Conservation (phyloP, 179 eudicot genomes). For the Dionaea muscipula region DNA sequence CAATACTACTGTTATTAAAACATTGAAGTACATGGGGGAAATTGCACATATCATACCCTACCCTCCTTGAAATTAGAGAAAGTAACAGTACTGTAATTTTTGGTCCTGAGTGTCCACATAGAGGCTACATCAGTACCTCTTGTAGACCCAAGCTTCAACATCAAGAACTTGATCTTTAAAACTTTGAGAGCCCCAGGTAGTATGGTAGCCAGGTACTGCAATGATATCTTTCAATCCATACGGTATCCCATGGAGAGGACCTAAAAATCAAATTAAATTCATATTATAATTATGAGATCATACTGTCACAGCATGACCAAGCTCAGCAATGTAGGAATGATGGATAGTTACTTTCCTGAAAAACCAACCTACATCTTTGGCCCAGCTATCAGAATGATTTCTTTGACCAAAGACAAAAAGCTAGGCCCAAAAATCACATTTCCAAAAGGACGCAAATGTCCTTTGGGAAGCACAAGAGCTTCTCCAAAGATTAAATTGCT, state of each 20-base stretch:
- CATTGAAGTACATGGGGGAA: background rate
- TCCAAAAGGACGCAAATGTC: too few species aligned
- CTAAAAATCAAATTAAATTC: conserved; percentile 17
- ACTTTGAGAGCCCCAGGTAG: conserved; percentile 76
- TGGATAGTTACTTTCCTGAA: too few species aligned
- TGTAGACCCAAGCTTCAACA: conserved; percentile 88
- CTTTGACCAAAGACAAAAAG: too few species aligned
- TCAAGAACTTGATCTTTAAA: conserved; percentile 78
- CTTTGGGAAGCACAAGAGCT: too few species aligned
- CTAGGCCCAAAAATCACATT: too few species aligned
- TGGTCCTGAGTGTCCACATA: too few species aligned
- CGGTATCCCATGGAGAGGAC: conserved; percentile 92
- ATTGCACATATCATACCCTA: background rate
- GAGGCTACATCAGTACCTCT: conserved; percentile 36
- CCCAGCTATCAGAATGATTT: too few species aligned
- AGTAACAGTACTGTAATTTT: background rate
- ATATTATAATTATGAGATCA: background rate
- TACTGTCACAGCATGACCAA: background rate
- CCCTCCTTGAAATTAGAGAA: background rate
- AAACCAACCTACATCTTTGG: too few species aligned
- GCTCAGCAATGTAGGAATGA: too few species aligned
- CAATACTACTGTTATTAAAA: background rate
- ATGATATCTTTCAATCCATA: conserved; percentile 84
- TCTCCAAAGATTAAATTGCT: too few species aligned
- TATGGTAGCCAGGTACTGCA: conserved; percentile 68